Percentiles rank a stretch among this genome's conserved stretches.
These are phyloP conservation scores for Xylogone sp. DNA, from an alignment of 2,329 filamentous ascomycete genomes.

Conservation along the genomic window DNA sequence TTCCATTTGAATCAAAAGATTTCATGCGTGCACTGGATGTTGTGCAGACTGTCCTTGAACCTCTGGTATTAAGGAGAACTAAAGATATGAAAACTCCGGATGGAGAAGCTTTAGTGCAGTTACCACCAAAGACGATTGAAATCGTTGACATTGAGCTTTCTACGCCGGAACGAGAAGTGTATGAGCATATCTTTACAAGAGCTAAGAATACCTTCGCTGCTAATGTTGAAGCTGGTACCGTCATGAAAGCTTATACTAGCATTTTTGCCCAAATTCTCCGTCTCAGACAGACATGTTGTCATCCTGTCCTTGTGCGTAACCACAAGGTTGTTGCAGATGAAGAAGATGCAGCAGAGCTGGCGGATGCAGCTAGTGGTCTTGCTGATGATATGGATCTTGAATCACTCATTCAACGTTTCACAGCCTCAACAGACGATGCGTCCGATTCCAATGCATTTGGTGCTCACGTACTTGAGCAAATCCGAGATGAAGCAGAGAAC, in stretches of 20 bases:
- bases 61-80: slow-evolving; percentile 88
- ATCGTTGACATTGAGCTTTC: slow-evolving; percentile 87
- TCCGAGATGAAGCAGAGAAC: slow-evolving; percentile 80
- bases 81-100: slow-evolving; percentile 98
- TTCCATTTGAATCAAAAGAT: slow-evolving; percentile 93
- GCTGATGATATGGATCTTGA: slow-evolving; percentile 96
- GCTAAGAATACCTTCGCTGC: slow-evolving; percentile 81
- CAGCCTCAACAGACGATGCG: slow-evolving; percentile 59
- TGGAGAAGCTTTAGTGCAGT: slow-evolving; percentile 73
- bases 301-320: slow-evolving; percentile 85
- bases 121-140: slow-evolving; percentile 78
- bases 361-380: slow-evolving; percentile 75
- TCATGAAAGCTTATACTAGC: slow-evolving; percentile 93
- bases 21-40: slow-evolving; percentile 92
- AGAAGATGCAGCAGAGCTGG: slow-evolving; percentile 72
- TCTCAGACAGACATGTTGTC: slow-evolving; percentile 89
- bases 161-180: slow-evolving; percentile 80
- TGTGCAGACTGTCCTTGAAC: slow-evolving; percentile 93
- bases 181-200: slow-evolving; percentile 81
- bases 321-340: slow-evolving; percentile 83
- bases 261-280: slow-evolving; percentile 96
- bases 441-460: slow-evolving; percentile 70
- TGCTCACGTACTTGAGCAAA: slow-evolving; percentile 83
- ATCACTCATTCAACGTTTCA: slow-evolving; percentile 80
- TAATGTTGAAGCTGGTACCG: slow-evolving; percentile 85